Percentiles rank a stretch among this genome's conserved stretches.
These are phyloP conservation scores for Boechera stricta DNA, from an alignment of 345 rosid species.

Conservation along the genomic window DNA sequence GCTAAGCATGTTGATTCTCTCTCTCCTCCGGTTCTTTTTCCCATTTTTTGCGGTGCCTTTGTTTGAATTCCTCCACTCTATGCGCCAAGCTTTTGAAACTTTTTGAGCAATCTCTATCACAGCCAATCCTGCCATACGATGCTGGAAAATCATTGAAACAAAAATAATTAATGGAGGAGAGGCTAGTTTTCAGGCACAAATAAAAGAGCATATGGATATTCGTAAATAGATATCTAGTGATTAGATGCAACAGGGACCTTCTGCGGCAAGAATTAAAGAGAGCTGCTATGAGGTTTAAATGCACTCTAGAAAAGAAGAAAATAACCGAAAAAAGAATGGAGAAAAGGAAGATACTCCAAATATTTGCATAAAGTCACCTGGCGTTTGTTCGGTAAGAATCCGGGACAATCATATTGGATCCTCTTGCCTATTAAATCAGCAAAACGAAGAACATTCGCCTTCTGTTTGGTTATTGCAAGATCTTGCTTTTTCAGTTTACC, in stretches of 20 bases:
- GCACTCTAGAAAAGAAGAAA: not conserved
- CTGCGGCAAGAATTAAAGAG: constrained; percentile 10
- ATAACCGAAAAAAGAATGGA: constrained; percentile 5
- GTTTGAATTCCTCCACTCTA: constrained; percentile 73
- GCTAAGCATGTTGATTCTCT: constrained; percentile 69
- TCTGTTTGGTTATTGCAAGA: constrained; percentile 77
- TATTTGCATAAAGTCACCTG: constrained; percentile 61
- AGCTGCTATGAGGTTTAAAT: constrained; percentile 2
- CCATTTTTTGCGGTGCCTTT: constrained; percentile 63
- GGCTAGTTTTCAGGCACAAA: not conserved
- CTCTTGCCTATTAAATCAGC: constrained; percentile 90
- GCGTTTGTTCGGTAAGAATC: constrained; percentile 88
- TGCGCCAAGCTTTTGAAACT: constrained; percentile 93
- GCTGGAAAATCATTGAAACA: constrained; percentile 60
- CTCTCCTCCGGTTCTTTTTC: constrained; percentile 73
- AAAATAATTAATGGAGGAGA: constrained; percentile 19
- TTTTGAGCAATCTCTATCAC: constrained; percentile 89
- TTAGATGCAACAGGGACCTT: constrained; percentile 5
- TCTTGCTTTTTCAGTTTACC: constrained; percentile 91
- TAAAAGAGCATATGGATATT: constrained; percentile 15
- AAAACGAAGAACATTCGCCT: constrained; percentile 69
- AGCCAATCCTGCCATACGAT: constrained; percentile 99
- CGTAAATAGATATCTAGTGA: not conserved
- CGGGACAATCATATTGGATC: constrained; percentile 85
- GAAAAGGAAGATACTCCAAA: constrained; percentile 10